Percentiles rank a stretch among this genome's conserved stretches.
phyloP scores from a whole-genome alignment of 2,329 filamentous ascomycete genomes.

The Cladophialophora exuberans region DNA sequence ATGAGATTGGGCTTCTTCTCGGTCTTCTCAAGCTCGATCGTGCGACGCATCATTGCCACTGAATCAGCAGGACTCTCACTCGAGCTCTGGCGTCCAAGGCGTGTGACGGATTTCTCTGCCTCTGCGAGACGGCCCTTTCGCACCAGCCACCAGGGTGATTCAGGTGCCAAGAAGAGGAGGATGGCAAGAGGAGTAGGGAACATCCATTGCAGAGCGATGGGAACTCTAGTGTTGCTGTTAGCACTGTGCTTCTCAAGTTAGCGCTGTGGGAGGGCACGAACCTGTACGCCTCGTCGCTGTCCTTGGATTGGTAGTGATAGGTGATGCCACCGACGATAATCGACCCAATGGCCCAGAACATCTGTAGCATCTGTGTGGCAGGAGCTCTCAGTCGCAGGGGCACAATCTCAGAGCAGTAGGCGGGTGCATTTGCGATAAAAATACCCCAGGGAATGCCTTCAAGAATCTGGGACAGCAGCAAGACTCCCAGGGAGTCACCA shows the following conservation, averaged over 20 bases:
- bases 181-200: slow-evolving; percentile 60
- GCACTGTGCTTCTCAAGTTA: slow-evolving; percentile 34
- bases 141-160: slow-evolving; percentile 60
- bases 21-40: slow-evolving; percentile 39
- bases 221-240: slow-evolving; percentile 49
- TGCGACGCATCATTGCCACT: slow-evolving; percentile 41
- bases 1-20: slow-evolving; percentile 36
- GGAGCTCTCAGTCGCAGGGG: slow-evolving; percentile 61
- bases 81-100: slow-evolving; percentile 51
- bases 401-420: slow-evolving; percentile 65
- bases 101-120: slow-evolving; percentile 52
- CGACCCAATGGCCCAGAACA: slow-evolving; percentile 66
- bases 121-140: slow-evolving; percentile 51
- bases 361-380: slow-evolving; percentile 65
- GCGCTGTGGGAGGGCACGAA: slow-evolving; percentile 38
- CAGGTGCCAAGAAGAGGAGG: slow-evolving; percentile 55
- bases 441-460: slow-evolving; percentile 68
- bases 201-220: slow-evolving; percentile 62
- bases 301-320: slow-evolving; percentile 54
- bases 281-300: slow-evolving; percentile 46
- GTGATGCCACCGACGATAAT: slow-evolving; percentile 64
- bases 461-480: slow-evolving; percentile 60
- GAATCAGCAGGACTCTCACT: slow-evolving; percentile 41
- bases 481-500: slow-evolving; percentile 47
- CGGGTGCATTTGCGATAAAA: slow-evolving; percentile 67